A percentile compares a stretch with the other conserved stretches of the same genome.
phyloP scores from a whole-genome alignment of 805 yeast genomes.

The Scheffersomyces coipomensis region DNA sequence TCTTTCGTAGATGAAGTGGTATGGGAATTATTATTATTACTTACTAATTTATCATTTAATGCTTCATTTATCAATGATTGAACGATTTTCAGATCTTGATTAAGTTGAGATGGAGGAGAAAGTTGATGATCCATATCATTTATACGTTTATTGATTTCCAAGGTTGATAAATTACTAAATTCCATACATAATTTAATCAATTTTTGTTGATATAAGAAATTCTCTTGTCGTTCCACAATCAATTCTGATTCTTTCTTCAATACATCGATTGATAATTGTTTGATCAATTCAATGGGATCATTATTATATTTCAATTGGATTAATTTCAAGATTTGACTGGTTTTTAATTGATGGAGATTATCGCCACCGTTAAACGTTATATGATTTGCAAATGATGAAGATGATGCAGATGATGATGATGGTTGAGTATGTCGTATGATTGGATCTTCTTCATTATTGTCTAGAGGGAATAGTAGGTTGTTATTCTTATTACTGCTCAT shows the following conservation, averaged over 20 bases:
- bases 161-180: constrained; percentile 32
- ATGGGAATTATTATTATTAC: background rate
- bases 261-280: constrained; percentile 48
- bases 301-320: constrained; percentile 18
- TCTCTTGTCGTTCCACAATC: constrained; percentile 30
- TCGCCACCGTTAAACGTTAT: too few species aligned
- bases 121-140: constrained; percentile 9
- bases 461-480: background rate
- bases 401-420: background rate
- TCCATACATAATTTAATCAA: constrained; percentile 31
- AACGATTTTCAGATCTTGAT: constrained; percentile 11
- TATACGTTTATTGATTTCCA: constrained; percentile 32
- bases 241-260: constrained; percentile 48
- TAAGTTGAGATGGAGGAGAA: too few species aligned
- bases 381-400: background rate
- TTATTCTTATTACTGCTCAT: too few species aligned
- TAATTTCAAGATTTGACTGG: constrained; percentile 1
- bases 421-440: too few species aligned
- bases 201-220: constrained; percentile 31
- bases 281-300: constrained; percentile 31
- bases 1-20: background rate
- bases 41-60: constrained; percentile 13
- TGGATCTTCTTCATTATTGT: too few species aligned
- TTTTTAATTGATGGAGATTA: constrained; percentile 1
- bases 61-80: constrained; percentile 29